A percentile compares a stretch with the other conserved stretches of the same genome.
Conservation (phyloP, 2,329 filamentous ascomycete species). For the Fusarium pseudograminearum region DNA sequence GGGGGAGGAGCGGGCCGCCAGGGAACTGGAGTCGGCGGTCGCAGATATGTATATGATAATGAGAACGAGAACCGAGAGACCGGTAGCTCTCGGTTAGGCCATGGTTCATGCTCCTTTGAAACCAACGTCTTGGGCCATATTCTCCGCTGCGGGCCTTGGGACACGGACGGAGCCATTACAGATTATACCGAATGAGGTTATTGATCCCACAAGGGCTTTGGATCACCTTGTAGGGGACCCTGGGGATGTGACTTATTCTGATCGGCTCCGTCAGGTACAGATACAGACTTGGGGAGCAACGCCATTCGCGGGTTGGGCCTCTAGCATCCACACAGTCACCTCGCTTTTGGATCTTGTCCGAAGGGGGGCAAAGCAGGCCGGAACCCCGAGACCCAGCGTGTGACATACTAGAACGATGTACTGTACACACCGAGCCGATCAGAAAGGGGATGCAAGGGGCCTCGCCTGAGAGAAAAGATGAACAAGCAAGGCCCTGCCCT, state of each 20-base stretch:
- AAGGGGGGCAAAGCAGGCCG: neutral
- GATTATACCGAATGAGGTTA: conserved; percentile 2
- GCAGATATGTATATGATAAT: conserved; percentile 37
- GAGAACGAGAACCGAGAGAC: conserved; percentile 3
- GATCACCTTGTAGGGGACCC: conserved; percentile 3
- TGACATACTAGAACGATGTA: neutral
- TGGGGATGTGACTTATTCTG: conserved; percentile 2
- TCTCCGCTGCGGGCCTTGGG: conserved; percentile 16
- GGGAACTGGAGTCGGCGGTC: conserved; percentile 23
- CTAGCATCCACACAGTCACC: neutral
- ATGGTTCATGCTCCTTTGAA: conserved; percentile 4
- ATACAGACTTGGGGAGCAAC: conserved; percentile 26
- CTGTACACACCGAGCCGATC: neutral
- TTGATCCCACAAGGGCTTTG: conserved; percentile 15
- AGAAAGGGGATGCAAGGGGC: neutral
- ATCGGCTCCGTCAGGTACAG: neutral
- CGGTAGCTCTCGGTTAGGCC: conserved; percentile 3
- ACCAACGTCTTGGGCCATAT: conserved; percentile 25
- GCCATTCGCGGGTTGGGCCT: conserved; percentile 17
- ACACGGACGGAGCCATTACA: conserved; percentile 18
- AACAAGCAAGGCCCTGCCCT: neutral
- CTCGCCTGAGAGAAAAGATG: conserved; percentile 10
- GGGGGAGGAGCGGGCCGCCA: conserved; percentile 32
- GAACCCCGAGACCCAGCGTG: neutral
- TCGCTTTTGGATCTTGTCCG: conserved; percentile 20